Conservation (phyloP, 768 basidiomycete species). For the Suillus subalutaceus region DNA sequence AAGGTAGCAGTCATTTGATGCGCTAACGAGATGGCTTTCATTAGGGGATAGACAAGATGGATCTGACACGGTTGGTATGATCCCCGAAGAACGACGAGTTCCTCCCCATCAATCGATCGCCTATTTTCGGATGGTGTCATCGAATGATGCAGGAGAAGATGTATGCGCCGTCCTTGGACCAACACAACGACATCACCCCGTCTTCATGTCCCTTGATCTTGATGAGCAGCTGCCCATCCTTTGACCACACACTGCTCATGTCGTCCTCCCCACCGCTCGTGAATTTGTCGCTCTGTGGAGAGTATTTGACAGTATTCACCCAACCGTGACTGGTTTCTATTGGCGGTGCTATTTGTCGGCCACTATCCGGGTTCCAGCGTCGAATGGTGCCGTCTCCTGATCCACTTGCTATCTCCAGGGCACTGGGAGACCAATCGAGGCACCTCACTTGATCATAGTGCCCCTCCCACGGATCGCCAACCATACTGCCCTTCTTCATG, state of each 20-base stretch:
- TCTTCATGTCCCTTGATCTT: neutral
- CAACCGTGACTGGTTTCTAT: neutral
- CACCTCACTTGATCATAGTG: neutral
- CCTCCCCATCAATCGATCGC: neutral
- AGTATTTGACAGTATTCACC: neutral
- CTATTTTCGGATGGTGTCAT: neutral
- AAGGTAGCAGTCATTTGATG: neutral
- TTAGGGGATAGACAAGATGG: too few species aligned
- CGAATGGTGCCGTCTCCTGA: neutral
- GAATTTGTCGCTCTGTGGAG: neutral
- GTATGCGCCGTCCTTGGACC: neutral
- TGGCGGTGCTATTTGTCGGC: neutral
- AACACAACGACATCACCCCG: neutral
- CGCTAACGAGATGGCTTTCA: neutral
- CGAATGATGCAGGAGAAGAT: neutral
- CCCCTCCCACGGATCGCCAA: neutral
- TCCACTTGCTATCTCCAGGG: neutral
- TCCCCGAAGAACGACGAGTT: neutral
- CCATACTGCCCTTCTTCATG: neutral
- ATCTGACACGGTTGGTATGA: too few species aligned
- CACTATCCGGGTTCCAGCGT: neutral
- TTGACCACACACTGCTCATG: neutral
- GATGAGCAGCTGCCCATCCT: neutral
- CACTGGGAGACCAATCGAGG: neutral
- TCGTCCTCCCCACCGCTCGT: neutral